phyloP scores from a whole-genome alignment of 2,329 filamentous ascomycete genomes.

The Dactylellina cionopaga region DNA sequence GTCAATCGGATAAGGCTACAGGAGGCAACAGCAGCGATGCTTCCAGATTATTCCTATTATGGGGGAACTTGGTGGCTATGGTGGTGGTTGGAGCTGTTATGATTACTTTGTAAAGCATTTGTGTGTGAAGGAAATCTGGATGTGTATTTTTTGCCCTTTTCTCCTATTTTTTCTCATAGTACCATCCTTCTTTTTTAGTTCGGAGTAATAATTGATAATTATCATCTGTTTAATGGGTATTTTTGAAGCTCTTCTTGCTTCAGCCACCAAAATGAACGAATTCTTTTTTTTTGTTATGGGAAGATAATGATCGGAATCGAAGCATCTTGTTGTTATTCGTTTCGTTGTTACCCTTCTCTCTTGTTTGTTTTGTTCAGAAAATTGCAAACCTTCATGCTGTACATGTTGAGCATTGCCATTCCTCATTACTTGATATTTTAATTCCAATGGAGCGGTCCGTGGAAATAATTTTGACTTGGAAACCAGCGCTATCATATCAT shows the following conservation, averaged over 20 bases:
- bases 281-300: slow-evolving; percentile 8
- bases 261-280: slow-evolving; percentile 27
- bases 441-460: no score
- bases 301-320: slow-evolving; percentile 4
- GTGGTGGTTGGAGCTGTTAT: slow-evolving; percentile 28
- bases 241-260: neutral
- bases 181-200: slow-evolving; percentile 25
- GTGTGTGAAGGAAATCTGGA: neutral
- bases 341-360: neutral
- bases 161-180: slow-evolving; percentile 8
- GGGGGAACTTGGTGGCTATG: slow-evolving; percentile 37
- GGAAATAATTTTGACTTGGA: no score
- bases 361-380: no score
- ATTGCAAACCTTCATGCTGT: no score
- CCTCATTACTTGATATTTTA: no score
- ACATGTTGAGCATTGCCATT: no score
- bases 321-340: neutral
- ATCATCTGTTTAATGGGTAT: neutral
- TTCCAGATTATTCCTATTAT: slow-evolving; percentile 7
- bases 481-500: no score
- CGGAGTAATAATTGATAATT: slow-evolving; percentile 37
- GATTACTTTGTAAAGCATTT: slow-evolving; percentile 21
- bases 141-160: slow-evolving; percentile 19
- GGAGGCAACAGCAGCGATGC: slow-evolving; percentile 5
- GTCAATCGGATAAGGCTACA: slow-evolving; percentile 14